Evolutionary conservation across 1,284 basidiomycete species (phyloP).

Genomic region (Trametes hirsuta): DNA sequence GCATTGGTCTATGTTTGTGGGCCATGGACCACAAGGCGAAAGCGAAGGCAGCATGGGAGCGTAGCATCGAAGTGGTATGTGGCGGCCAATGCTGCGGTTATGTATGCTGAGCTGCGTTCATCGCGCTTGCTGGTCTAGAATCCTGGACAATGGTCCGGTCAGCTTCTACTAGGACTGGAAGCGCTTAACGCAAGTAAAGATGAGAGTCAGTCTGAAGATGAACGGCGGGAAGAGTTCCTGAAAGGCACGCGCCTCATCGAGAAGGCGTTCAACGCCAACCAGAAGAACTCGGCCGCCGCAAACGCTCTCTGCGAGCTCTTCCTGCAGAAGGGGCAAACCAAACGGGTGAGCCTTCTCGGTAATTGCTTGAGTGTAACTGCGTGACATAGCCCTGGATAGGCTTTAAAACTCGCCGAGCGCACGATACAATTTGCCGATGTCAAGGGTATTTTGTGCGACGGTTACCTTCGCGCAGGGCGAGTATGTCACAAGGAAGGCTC

Average conservation of each 20-base stretch:
- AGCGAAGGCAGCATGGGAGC: constrained; percentile 86
- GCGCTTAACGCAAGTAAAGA: constrained; percentile 82
- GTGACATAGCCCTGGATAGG: constrained; percentile 44
- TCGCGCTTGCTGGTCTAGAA: constrained; percentile 49
- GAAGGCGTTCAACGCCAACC: constrained; percentile 75
- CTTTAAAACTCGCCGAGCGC: constrained; percentile 89
- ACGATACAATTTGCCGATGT: constrained; percentile 93
- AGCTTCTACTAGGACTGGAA: constrained; percentile 82
- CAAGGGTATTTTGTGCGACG: constrained; percentile 76
- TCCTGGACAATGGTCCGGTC: constrained; percentile 74
- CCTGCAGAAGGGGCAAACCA: constrained; percentile 64
- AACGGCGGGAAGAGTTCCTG: constrained; percentile 59
- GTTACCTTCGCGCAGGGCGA: constrained; percentile 77
- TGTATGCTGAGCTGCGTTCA: not conserved
- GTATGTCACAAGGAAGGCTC: constrained; percentile 75
- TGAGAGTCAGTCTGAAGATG: constrained; percentile 57
- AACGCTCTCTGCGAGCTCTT: constrained; percentile 80
- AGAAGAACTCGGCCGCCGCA: constrained; percentile 75
- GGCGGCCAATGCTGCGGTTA: not conserved
- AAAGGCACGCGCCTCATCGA: constrained; percentile 71
- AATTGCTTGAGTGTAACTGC: not conserved
- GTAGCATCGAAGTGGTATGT: constrained; percentile 79
- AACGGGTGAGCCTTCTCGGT: constrained; percentile 42
- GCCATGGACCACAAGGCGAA: constrained; percentile 78
- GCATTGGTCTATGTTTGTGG: constrained; percentile 92